Base-by-base conservation (phyloP, 73 alveolate species). In the Tetrahymena borealis region DNA sequence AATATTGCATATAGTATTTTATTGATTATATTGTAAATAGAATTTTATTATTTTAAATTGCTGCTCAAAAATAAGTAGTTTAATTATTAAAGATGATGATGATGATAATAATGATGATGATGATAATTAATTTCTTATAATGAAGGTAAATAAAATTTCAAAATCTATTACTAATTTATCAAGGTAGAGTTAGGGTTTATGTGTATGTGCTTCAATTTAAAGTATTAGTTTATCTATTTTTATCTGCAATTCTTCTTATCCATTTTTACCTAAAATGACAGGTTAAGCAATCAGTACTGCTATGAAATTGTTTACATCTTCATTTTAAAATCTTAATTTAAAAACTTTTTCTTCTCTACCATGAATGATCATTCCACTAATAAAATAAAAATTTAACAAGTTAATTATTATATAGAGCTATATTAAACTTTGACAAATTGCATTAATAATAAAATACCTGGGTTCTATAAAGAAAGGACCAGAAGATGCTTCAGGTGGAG, bases 251-350 rank as follows among this genome's bases (percentile, higher is more conserved):
- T 60, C 85, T 60, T 60, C 85, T 60, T 60, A 60, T 60, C 85
- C 78, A 40, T 93, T 91, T 39, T 31, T 94, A 79, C 78, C 94
- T 90, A 90, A 95, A 95, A 93, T 42, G 78, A 91, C 91, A 32
- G 95, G 95, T 12, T 94, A 91, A 1, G 99, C 99, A 7, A 97
- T 91, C 4, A 97, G 38, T 32, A 96, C 96, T 9, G 99, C 93
- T 35, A 95, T 42, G 90, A 79, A 93, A 33, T 93, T 94, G 24
- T 96, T 96, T 11, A 95, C 96, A 40, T 97, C 93, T 43, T 91
- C 36, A 9, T 97, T 42, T 40, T 92, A 41, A 78, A 96, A 97
- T 31, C 91, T 93, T 20, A 97, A 94, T 37, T 92, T 95, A 85
- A 97, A 97, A 18, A 77, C 40, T 38, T 94, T 91, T 90, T 93